Percentiles rank a stretch among this genome's conserved stretches.
These are phyloP conservation scores for Triticum monococcum DNA, from an alignment of 176 grass and related monocot species.

Conservation along the genomic window DNA sequence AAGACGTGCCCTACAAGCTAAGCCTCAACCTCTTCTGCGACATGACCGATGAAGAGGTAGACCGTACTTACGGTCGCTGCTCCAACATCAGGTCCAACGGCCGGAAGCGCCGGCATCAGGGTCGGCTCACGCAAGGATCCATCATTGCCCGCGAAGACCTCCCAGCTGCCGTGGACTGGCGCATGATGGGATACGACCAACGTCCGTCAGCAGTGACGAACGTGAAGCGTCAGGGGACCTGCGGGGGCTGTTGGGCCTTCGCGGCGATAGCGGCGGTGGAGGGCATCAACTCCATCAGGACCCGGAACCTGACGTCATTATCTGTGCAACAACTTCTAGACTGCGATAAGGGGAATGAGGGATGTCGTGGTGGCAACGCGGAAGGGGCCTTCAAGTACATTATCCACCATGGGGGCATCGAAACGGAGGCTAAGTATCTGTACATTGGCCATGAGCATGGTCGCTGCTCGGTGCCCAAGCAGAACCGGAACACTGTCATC, in stretches of 20 bases:
- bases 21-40: slow-evolving; percentile 50
- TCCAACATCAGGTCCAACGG: not conserved
- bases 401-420: too few relatives aligned
- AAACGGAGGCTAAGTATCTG: too few relatives aligned
- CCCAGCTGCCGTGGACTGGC: not conserved
- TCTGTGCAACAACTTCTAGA: slow-evolving; percentile 40
- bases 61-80: not conserved
- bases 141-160: not conserved
- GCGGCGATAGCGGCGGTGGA: slow-evolving; percentile 2
- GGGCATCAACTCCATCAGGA: slow-evolving; percentile 41
- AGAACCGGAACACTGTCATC: too few relatives aligned
- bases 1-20: slow-evolving; percentile 39
- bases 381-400: too few relatives aligned
- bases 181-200: too few relatives aligned
- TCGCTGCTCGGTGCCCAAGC: too few relatives aligned
- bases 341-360: not conserved
- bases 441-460: too few relatives aligned
- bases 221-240: slow-evolving; percentile 34
- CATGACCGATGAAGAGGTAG: slow-evolving; percentile 48
- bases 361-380: slow-evolving; percentile 8
- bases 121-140: slow-evolving; percentile 27
- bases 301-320: not conserved
- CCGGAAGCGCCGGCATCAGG: not conserved
- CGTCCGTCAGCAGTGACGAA: slow-evolving; percentile 6
- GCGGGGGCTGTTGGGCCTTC: slow-evolving; percentile 59